Evolutionary conservation across 805 yeast genomes (phyloP).

Genomic region (Wickerhamiella alocasiicola): DNA sequence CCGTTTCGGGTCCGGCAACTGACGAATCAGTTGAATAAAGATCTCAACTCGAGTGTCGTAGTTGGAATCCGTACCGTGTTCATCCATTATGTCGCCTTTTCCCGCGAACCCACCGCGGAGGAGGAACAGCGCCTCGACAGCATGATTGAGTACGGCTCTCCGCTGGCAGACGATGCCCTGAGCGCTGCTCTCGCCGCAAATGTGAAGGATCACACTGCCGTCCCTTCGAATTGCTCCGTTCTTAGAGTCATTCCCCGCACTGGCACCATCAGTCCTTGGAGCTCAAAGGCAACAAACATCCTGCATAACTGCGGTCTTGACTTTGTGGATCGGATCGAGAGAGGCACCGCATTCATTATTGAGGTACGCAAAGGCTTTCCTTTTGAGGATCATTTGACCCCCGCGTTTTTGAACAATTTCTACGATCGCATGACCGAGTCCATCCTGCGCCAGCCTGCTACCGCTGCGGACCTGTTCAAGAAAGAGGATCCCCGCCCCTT

Average conservation of each 20-base stretch:
- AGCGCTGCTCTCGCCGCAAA: conserved; percentile 32
- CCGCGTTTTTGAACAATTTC: conserved; percentile 53
- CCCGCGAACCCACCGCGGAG: conserved; percentile 23
- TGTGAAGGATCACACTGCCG: conserved; percentile 20
- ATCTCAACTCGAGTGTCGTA: conserved; percentile 55
- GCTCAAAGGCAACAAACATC: conserved; percentile 95
- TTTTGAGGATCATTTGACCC: conserved; percentile 40
- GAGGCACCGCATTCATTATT: conserved; percentile 71
- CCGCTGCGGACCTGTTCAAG: conserved; percentile 62
- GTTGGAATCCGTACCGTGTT: conserved; percentile 59
- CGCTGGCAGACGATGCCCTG: conserved; percentile 40
- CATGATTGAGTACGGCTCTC: conserved; percentile 63
- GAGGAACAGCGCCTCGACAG: conserved; percentile 35
- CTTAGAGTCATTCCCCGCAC: conserved; percentile 78
- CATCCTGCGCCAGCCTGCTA: conserved; percentile 40
- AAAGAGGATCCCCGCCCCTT: conserved; percentile 75
- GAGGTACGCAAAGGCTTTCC: conserved; percentile 63
- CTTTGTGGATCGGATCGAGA: conserved; percentile 71
- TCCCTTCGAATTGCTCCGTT: conserved; percentile 35
- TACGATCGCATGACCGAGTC: conserved; percentile 92
- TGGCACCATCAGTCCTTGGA: conserved; percentile 98
- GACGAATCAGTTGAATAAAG: conserved; percentile 57
- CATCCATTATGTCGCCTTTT: conserved; percentile 67
- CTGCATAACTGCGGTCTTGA: conserved; percentile 75
- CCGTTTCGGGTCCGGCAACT: conserved; percentile 69